Evolutionary conservation across 768 basidiomycete genomes (phyloP).

Genomic region (Tylopilus balloui): DNA sequence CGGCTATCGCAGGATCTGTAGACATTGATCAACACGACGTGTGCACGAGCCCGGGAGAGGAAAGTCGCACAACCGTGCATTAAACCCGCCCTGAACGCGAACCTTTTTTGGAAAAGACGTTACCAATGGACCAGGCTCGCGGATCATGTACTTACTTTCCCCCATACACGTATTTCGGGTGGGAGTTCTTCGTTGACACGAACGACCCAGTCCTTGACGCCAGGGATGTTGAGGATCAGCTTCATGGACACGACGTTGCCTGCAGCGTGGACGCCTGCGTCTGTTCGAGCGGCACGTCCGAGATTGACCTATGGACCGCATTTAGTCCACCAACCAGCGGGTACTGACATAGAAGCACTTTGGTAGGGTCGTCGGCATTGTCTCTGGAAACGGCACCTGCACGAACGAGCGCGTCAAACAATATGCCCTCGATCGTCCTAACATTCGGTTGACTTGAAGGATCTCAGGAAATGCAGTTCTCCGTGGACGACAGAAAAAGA

Average conservation of each 20-base stretch:
- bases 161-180: slow-evolving; percentile 90
- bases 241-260: slow-evolving; percentile 92
- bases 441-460: slow-evolving; percentile 56
- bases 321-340: neutral
- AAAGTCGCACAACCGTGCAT: slow-evolving; percentile 58
- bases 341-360: slow-evolving; percentile 44
- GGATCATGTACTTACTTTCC: slow-evolving; percentile 50
- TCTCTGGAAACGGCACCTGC: slow-evolving; percentile 93
- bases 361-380: slow-evolving; percentile 86
- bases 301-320: slow-evolving; percentile 61
- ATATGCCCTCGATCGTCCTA: slow-evolving; percentile 82
- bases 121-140: neutral
- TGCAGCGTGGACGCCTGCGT: slow-evolving; percentile 96
- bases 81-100: slow-evolving; percentile 78
- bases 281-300: slow-evolving; percentile 88
- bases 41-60: neutral
- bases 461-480: too few relatives aligned
- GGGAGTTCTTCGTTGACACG: slow-evolving; percentile 87
- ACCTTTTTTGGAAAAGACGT: slow-evolving; percentile 36
- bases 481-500: too few relatives aligned
- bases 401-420: slow-evolving; percentile 85
- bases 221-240: slow-evolving; percentile 76
- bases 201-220: slow-evolving; percentile 60
- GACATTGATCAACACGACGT: slow-evolving; percentile 2
- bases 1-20: slow-evolving; percentile 86